phyloP scores from a whole-genome alignment of 2,329 filamentous ascomycete species.

The Phyllosticta capitalensis region DNA sequence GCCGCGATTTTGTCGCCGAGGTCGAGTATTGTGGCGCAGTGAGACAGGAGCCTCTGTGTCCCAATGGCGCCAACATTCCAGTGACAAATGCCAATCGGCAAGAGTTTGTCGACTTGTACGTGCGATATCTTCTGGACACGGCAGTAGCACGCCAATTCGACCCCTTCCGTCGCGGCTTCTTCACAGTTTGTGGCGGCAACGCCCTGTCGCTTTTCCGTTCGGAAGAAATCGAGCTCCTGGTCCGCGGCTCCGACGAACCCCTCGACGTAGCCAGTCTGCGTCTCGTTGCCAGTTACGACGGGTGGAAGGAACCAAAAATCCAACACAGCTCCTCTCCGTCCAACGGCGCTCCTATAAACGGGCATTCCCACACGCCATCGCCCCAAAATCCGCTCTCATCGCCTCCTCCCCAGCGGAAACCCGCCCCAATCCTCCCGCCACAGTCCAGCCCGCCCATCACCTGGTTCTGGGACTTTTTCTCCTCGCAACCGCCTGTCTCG shows the following conservation, averaged over 20 bases:
- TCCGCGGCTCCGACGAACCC: slow-evolving; percentile 74
- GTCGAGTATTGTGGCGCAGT: slow-evolving; percentile 66
- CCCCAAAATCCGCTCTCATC: too few species aligned
- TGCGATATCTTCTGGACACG: slow-evolving; percentile 69
- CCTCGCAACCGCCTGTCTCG: slow-evolving; percentile 51
- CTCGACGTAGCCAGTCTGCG: slow-evolving; percentile 69
- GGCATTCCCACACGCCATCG: slow-evolving; percentile 44
- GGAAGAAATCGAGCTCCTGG: slow-evolving; percentile 82
- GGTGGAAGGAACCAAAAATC: slow-evolving; percentile 49
- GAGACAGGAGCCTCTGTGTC: slow-evolving; percentile 59
- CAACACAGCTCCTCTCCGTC: slow-evolving; percentile 29
- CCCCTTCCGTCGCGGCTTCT: slow-evolving; percentile 89
- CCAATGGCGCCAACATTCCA: slow-evolving; percentile 38
- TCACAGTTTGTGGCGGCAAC: slow-evolving; percentile 81
- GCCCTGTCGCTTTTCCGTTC: slow-evolving; percentile 78
- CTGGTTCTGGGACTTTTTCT: slow-evolving; percentile 88
- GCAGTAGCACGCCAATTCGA: slow-evolving; percentile 77
- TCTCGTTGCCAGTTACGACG: slow-evolving; percentile 72
- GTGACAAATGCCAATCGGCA: slow-evolving; percentile 66
- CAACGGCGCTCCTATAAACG: slow-evolving; percentile 13
- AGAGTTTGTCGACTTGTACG: slow-evolving; percentile 80
- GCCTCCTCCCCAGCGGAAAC: too few species aligned
- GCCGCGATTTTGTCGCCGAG: slow-evolving; percentile 70
- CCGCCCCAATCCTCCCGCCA: background rate
- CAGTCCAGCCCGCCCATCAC: slow-evolving; percentile 54